These are phyloP conservation scores for Beauveria scarabaeidicola DNA, from an alignment of 2,329 filamentous ascomycete species.

Conservation along the genomic window DNA sequence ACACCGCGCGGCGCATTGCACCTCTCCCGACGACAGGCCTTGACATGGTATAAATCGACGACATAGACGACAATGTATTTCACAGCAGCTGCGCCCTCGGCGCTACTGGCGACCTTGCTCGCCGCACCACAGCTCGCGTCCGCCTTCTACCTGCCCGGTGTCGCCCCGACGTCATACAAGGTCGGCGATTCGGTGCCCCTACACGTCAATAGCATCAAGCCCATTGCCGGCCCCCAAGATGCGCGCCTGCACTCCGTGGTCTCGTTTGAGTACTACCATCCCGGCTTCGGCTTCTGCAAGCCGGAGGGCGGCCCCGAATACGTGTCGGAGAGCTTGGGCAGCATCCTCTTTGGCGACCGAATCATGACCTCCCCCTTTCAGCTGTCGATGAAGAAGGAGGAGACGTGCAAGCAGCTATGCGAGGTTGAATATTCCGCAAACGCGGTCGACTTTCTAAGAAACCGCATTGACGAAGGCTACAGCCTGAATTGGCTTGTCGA, in stretches of 20 bases:
- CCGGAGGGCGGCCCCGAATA: slow-evolving; percentile 68
- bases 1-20: slow-evolving; percentile 4
- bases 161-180: slow-evolving; percentile 88
- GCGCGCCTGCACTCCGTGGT: slow-evolving; percentile 83
- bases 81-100: slow-evolving; percentile 37
- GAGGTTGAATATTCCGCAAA: slow-evolving; percentile 50
- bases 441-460: slow-evolving; percentile 71
- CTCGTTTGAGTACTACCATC: slow-evolving; percentile 93
- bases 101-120: slow-evolving; percentile 42
- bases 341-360: slow-evolving; percentile 93
- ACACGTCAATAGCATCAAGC: slow-evolving; percentile 87
- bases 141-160: slow-evolving; percentile 93
- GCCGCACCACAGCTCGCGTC: slow-evolving; percentile 46
- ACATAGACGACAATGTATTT: slow-evolving; percentile 33
- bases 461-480: slow-evolving; percentile 74
- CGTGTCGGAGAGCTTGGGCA: slow-evolving; percentile 75
- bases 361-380: slow-evolving; percentile 96
- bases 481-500: slow-evolving; percentile 95
- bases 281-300: slow-evolving; percentile 78
- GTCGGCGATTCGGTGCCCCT: slow-evolving; percentile 72
- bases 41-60: slow-evolving; percentile 21
- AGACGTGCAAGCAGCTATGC: slow-evolving; percentile 79
- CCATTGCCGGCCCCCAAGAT: slow-evolving; percentile 68
- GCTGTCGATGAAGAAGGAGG: slow-evolving; percentile 76
- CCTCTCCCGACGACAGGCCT: not conserved